Percentiles rank a stretch among this genome's conserved stretches.
phyloP scores from a whole-genome alignment of 2,329 filamentous ascomycete species.

The Hypoxylon rubiginosum region DNA sequence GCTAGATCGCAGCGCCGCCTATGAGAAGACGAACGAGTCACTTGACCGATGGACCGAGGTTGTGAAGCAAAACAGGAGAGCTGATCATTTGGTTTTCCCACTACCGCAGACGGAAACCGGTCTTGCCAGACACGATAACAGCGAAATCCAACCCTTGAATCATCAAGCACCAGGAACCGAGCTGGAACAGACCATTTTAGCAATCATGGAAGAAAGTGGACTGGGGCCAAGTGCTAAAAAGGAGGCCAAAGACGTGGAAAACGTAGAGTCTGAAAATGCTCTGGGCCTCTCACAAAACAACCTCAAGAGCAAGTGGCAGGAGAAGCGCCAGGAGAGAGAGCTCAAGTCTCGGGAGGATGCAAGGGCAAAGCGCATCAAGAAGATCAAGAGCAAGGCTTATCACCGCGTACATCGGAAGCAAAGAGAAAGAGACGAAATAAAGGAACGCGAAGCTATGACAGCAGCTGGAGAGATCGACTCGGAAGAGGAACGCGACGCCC shows the following conservation, averaged over 20 bases:
- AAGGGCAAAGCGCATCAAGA: constrained; percentile 92
- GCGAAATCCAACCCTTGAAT: constrained; percentile 74
- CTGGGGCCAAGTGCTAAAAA: constrained; percentile 69
- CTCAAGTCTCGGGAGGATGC: constrained; percentile 90
- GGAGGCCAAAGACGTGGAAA: constrained; percentile 71
- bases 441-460: constrained; percentile 64
- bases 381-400: constrained; percentile 98
- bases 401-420: constrained; percentile 90
- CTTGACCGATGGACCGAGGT: constrained; percentile 94
- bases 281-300: constrained; percentile 81
- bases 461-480: constrained; percentile 73
- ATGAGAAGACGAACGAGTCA: constrained; percentile 91
- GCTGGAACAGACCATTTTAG: constrained; percentile 86
- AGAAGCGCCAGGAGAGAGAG: constrained; percentile 85
- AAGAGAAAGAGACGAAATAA: constrained; percentile 66
- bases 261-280: constrained; percentile 76
- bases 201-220: constrained; percentile 91
- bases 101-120: constrained; percentile 78
- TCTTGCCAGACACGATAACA: constrained; percentile 69
- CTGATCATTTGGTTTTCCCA: constrained; percentile 91
- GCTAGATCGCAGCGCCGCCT: constrained; percentile 84
- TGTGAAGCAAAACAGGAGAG: constrained; percentile 91
- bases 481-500: constrained; percentile 72
- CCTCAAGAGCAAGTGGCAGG: constrained; percentile 77
- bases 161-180: constrained; percentile 79